These are phyloP conservation scores for Gentiana macrophylla DNA, from an alignment of 257 asterid genomes.

Conservation along the genomic window DNA sequence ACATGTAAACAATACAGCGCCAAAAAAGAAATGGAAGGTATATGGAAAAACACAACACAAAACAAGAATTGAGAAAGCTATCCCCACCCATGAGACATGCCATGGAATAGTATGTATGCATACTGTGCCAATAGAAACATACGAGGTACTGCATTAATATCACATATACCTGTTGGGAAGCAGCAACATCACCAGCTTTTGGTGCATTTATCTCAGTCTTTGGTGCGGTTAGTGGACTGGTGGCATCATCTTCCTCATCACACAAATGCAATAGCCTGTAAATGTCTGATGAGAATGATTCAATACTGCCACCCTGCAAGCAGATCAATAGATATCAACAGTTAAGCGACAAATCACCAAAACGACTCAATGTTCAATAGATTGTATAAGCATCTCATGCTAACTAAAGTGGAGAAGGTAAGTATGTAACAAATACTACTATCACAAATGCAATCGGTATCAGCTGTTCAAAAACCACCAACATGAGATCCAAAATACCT, in stretches of 20 bases:
- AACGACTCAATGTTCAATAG: background rate
- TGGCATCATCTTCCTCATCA: constrained; percentile 99
- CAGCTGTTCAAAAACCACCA: too few species aligned
- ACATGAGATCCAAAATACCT: background rate
- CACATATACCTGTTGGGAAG: constrained; percentile 47
- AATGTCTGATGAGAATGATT: constrained; percentile 65
- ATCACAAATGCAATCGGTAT: background rate
- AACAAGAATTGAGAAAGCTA: too few species aligned
- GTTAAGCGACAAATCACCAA: background rate
- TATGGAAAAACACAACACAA: too few species aligned
- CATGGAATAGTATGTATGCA: too few species aligned
- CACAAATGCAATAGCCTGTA: constrained; percentile 64
- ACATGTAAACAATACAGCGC: constrained; percentile 5
- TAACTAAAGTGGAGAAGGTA: background rate
- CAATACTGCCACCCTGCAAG: constrained; percentile 77
- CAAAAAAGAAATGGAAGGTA: too few species aligned
- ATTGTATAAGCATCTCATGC: background rate
- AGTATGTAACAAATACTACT: background rate
- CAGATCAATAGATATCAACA: constrained; percentile 14
- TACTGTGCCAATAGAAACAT: too few species aligned
- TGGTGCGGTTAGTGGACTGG: constrained; percentile 74
- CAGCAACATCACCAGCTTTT: constrained; percentile 37
- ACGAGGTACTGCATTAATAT: background rate
- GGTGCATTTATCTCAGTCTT: constrained; percentile 72
- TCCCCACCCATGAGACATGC: too few species aligned